These are phyloP conservation scores for Yarrowia sp. DNA, from an alignment of 805 yeast genomes.

Conservation along the genomic window DNA sequence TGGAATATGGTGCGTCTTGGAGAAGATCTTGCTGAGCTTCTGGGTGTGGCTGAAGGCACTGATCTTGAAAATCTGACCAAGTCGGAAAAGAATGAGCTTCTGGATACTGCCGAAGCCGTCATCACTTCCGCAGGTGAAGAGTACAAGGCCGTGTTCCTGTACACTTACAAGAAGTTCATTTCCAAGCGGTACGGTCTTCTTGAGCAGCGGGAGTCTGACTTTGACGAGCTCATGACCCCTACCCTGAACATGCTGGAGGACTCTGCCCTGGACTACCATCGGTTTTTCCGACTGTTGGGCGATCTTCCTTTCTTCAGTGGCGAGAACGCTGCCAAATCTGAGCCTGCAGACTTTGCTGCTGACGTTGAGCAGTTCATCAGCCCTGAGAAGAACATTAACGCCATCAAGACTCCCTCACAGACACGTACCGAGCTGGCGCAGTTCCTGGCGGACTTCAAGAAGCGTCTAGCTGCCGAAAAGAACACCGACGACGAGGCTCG, in stretches of 20 bases:
- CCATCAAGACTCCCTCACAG: constrained; percentile 46
- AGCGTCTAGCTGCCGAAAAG: constrained; percentile 54
- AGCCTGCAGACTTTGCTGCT: constrained; percentile 41
- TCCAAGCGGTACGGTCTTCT: constrained; percentile 73
- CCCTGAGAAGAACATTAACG: constrained; percentile 40
- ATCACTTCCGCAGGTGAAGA: constrained; percentile 70
- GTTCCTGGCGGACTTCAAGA: constrained; percentile 63
- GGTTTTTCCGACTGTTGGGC: constrained; percentile 74
- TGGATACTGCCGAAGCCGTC: constrained; percentile 67
- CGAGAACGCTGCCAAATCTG: constrained; percentile 41
- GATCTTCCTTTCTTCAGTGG: constrained; percentile 53
- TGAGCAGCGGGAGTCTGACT: constrained; percentile 52
- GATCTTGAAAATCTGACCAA: constrained; percentile 52
- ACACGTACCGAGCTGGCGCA: constrained; percentile 55
- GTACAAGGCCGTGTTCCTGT: constrained; percentile 67
- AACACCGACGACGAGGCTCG: constrained; percentile 54
- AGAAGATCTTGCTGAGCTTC: constrained; percentile 78
- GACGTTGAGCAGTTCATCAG: constrained; percentile 25
- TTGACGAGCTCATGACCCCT: constrained; percentile 58
- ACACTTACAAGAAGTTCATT: constrained; percentile 63
- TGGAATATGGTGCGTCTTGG: constrained; percentile 90
- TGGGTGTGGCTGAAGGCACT: constrained; percentile 71
- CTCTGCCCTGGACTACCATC: constrained; percentile 78
- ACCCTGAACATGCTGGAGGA: constrained; percentile 65
- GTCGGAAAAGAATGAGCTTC: constrained; percentile 47